phyloP scores from a whole-genome alignment of 768 basidiomycete genomes.

The Serendipita sp. region DNA sequence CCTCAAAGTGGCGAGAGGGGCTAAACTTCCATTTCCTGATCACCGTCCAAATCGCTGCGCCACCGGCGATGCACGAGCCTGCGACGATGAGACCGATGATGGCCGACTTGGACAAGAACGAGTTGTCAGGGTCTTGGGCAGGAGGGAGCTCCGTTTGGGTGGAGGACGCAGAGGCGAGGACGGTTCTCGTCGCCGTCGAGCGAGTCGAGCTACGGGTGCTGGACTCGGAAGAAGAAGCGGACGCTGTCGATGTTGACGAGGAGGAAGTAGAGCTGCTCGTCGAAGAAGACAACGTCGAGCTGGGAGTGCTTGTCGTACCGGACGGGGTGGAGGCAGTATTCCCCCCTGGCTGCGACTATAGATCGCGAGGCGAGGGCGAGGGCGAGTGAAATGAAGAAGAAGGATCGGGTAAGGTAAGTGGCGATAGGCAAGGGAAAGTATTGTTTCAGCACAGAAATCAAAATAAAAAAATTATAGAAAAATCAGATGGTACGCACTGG shows the following conservation, averaged over 20 bases:
- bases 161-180: conserved; percentile 14
- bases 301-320: conserved; percentile 13
- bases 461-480: neutral
- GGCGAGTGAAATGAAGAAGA: neutral
- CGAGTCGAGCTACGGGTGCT: neutral
- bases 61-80: conserved; percentile 48
- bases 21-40: conserved; percentile 88
- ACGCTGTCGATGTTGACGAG: neutral
- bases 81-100: conserved; percentile 53
- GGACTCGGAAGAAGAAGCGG: conserved; percentile 14
- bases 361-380: neutral
- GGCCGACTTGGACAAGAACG: conserved; percentile 7
- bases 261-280: conserved; percentile 11
- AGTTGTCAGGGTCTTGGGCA: conserved; percentile 17
- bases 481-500: neutral
- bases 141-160: conserved; percentile 12
- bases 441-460: no score
- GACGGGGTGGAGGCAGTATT: conserved; percentile 12
- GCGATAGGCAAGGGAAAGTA: no score
- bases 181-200: conserved; percentile 10
- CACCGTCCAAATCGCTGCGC: conserved; percentile 69
- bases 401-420: neutral
- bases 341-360: conserved; percentile 10
- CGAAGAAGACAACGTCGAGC: conserved; percentile 13
- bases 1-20: conserved; percentile 63